Conservation (phyloP, 2,329 filamentous ascomycete species). For the Setomelanomma holmii region DNA sequence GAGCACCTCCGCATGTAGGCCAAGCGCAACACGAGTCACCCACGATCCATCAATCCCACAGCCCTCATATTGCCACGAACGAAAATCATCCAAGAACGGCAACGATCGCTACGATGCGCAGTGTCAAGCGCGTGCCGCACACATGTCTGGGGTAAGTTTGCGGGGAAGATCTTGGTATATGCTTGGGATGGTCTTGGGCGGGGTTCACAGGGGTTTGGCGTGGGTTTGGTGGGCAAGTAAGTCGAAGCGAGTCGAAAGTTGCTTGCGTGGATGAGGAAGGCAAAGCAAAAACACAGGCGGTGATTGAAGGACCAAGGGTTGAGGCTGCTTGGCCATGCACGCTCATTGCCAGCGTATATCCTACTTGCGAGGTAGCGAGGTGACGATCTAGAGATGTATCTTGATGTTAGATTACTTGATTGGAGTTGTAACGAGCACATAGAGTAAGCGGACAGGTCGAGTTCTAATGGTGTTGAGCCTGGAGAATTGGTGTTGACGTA, state of each 20-base stretch:
- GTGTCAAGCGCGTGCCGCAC: constrained; percentile 5
- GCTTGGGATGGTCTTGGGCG: constrained; percentile 21
- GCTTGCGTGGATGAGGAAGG: not conserved
- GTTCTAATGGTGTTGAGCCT: too few species aligned
- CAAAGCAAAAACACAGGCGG: not conserved
- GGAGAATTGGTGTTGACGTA: not conserved
- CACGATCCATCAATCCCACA: not conserved
- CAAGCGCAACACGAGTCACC: not conserved
- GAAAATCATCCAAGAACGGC: constrained; percentile 2
- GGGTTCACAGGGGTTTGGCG: too few species aligned
- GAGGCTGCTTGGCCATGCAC: not conserved
- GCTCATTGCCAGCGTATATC: constrained; percentile 9
- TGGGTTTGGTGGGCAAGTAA: not conserved
- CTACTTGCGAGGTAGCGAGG: constrained; percentile 2
- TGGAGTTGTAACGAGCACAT: too few species aligned
- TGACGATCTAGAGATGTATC: not conserved
- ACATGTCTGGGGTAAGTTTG: constrained; percentile 16
- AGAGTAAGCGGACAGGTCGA: too few species aligned
- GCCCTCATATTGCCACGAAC: constrained; percentile 6
- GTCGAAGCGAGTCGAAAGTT: not conserved
- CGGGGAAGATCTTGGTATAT: constrained; percentile 24
- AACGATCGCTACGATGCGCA: constrained; percentile 3
- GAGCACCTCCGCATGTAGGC: not conserved
- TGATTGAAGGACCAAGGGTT: constrained; percentile 4
- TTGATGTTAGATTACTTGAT: not conserved